phyloP scores from a whole-genome alignment of 441 rosid genomes.

The Adansonia grandidieri region DNA sequence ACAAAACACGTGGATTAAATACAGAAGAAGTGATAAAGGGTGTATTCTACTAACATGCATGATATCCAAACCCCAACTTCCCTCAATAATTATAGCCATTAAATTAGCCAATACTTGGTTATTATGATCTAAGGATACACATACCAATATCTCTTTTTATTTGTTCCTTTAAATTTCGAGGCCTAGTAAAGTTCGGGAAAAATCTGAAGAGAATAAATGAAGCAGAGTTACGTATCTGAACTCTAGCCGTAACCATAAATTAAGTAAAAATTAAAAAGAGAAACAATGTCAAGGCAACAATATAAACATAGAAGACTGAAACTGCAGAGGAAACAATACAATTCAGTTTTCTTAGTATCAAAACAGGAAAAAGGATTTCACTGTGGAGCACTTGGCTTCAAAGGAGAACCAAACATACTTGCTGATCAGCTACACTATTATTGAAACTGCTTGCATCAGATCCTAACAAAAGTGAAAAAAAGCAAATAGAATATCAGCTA shows the following conservation, averaged over 20 bases:
- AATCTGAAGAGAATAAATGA: neutral
- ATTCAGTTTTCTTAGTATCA: neutral
- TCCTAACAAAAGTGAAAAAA: constrained; percentile 44
- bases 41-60: neutral
- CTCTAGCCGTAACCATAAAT: neutral
- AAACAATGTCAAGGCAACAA: neutral
- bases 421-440: constrained; percentile 89
- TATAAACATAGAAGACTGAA: neutral
- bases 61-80: neutral
- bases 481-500: constrained; percentile 24
- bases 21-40: neutral
- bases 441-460: constrained; percentile 87
- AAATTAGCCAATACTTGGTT: neutral
- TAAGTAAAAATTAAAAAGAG: neutral
- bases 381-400: constrained; percentile 20
- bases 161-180: neutral
- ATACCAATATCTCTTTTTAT: neutral
- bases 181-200: neutral
- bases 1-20: neutral
- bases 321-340: neutral
- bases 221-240: neutral
- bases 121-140: neutral
- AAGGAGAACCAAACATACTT: constrained; percentile 59
- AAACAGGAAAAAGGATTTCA: constrained; percentile 13
- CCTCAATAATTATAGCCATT: neutral